Evolutionary conservation across 768 basidiomycete genomes (phyloP), one percentile per base, ranked within the genome.

Genomic region (Rhodotorula paludigena): DNA sequence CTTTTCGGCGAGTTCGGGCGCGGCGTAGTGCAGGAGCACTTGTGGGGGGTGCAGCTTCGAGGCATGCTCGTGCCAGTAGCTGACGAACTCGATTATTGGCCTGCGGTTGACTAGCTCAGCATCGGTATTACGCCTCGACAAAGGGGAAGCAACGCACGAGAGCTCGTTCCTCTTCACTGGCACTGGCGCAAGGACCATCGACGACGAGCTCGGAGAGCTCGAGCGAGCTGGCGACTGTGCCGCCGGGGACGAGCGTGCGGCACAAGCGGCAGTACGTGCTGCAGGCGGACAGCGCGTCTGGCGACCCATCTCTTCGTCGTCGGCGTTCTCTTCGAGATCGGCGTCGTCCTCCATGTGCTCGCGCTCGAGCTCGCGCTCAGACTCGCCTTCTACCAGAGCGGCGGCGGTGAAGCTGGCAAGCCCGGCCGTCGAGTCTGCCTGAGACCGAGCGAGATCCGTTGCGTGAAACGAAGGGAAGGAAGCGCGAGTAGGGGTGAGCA

Each of bases 41-140:
- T 48, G 51, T 21, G 61, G 61, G 6, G 53, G 45, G 61, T 63
- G 42, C 4, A 44, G 32, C 35, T 48, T 48, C 7, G 44, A 55
- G 14, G 56, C 54, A 49, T 32, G n/a, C n/a, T 55, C 54, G 44
- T 30, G 44, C 61, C 61, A 63, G 54, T 36, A 45, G 10, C 45
- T 23, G 32, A 5, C 8, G 25, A 63, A 45, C 44, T 15, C 42
- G 14, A 21, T n/a, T 12, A 36, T 20, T 18, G 39, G 49, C 42
- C 60, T 53, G 52, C 44, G 25, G 44, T n/a, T n/a, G n/a, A n/a
- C n/a, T n/a, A n/a, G n/a, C n/a, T n/a, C n/a, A n/a, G n/a, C n/a
- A n/a, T n/a, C n/a, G n/a, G n/a, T n/a, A n/a, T n/a, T n/a, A n/a
- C n/a, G n/a, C n/a, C n/a, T n/a, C n/a, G n/a, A n/a, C n/a, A n/a